A percentile compares a stretch with the other conserved stretches of the same genome.
These are phyloP conservation scores for Cladosporium sp. DNA, from an alignment of 2,329 filamentous ascomycete species.

Conservation along the genomic window DNA sequence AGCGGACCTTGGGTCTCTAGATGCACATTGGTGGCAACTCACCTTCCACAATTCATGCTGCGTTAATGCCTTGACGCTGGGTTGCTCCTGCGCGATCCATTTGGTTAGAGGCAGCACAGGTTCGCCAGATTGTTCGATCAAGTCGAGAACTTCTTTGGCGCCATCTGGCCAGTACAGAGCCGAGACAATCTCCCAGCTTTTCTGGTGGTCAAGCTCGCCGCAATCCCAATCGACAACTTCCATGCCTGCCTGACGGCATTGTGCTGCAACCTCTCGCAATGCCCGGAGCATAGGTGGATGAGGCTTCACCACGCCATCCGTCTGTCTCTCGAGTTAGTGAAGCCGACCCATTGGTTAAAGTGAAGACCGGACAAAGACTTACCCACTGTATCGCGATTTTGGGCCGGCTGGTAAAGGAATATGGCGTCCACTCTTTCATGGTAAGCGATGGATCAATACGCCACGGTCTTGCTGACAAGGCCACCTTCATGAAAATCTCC, in stretches of 20 bases:
- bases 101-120: conserved; percentile 59
- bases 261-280: conserved; percentile 36
- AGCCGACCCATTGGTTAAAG: background rate
- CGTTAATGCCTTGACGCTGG: conserved; percentile 46
- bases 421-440: conserved; percentile 11
- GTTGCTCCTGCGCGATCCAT: conserved; percentile 60
- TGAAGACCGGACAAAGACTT: background rate
- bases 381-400: conserved; percentile 62
- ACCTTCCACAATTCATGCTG: conserved; percentile 44
- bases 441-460: conserved; percentile 12
- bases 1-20: background rate
- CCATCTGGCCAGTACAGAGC: conserved; percentile 62
- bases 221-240: conserved; percentile 52
- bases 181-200: conserved; percentile 50
- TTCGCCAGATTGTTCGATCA: conserved; percentile 57
- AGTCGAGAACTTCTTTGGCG: conserved; percentile 52
- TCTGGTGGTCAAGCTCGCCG: conserved; percentile 49
- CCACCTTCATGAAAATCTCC: conserved; percentile 15
- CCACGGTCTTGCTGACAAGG: conserved; percentile 9
- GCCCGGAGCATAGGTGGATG: conserved; percentile 66
- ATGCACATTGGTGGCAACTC: background rate
- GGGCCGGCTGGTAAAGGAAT: conserved; percentile 4
- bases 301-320: conserved; percentile 64
- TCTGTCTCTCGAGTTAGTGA: conserved; percentile 20
- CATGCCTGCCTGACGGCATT: conserved; percentile 44